These are phyloP conservation scores for Echeveria elegans DNA, from an alignment of 164 flowering plant species.

Conservation along the genomic window DNA sequence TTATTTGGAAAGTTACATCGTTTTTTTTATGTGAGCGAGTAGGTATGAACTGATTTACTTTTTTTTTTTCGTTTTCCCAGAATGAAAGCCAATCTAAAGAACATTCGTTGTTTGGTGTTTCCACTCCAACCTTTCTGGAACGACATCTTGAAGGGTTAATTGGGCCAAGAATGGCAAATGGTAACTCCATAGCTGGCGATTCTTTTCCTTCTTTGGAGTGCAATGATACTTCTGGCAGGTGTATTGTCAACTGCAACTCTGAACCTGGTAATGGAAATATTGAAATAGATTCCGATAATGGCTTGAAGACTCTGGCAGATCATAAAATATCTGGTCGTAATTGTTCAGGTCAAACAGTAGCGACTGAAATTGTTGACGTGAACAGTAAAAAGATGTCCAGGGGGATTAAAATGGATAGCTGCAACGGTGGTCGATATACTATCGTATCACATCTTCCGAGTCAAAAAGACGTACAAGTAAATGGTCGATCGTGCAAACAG, in stretches of 20 bases:
- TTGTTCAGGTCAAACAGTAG: background rate
- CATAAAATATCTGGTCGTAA: background rate
- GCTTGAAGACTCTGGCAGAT: slow-evolving; percentile 13
- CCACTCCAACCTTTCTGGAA: slow-evolving; percentile 53
- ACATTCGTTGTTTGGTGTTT: slow-evolving; percentile 33
- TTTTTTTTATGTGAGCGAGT: too few species aligned
- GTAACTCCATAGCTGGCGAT: slow-evolving; percentile 24
- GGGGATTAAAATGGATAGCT: background rate
- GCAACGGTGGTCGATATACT: background rate
- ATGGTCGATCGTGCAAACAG: background rate
- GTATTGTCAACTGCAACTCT: background rate
- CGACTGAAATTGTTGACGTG: background rate
- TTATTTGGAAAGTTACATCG: background rate
- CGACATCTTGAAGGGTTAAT: slow-evolving; percentile 72
- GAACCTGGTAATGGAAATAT: slow-evolving; percentile 10
- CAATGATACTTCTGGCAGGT: slow-evolving; percentile 14
- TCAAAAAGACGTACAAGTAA: background rate
- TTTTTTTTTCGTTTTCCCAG: slow-evolving; percentile 4
- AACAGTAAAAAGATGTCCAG: background rate
- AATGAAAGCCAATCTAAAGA: slow-evolving; percentile 3
- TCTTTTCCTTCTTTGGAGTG: slow-evolving; percentile 18
- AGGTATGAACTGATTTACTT: too few species aligned
- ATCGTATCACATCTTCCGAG: background rate
- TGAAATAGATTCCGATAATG: slow-evolving; percentile 14
- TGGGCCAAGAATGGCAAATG: slow-evolving; percentile 35